Percentiles rank a stretch among this genome's conserved stretches.
phyloP scores from a whole-genome alignment of 2,329 filamentous ascomycete genomes.

The Tolypocladium paradoxum region DNA sequence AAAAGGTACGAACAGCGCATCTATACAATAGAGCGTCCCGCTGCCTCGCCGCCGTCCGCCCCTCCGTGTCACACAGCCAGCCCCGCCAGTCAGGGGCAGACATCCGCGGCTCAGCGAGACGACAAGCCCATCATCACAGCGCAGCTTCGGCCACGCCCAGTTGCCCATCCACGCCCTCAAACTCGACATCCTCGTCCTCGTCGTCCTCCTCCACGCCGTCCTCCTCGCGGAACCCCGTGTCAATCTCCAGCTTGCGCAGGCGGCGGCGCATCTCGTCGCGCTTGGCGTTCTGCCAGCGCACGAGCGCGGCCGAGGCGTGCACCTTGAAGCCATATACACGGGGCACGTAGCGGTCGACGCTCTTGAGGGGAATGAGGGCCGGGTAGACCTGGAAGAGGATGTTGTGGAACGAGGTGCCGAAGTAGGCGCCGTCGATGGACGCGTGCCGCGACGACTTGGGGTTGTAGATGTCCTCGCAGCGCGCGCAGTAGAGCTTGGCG shows the following conservation, averaged over 20 bases:
- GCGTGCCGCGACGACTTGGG: conserved; percentile 95
- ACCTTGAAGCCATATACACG: conserved; percentile 93
- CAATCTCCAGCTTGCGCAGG: conserved; percentile 59
- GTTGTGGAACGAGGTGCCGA: conserved; percentile 96
- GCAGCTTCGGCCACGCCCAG: conserved; percentile 15
- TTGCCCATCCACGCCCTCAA: conserved; percentile 24
- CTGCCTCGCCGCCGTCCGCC: neutral
- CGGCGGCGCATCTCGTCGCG: conserved; percentile 74
- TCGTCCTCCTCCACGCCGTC: conserved; percentile 48
- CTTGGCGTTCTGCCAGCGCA: conserved; percentile 80
- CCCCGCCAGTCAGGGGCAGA: neutral
- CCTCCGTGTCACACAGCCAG: neutral
- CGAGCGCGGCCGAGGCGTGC: conserved; percentile 76
- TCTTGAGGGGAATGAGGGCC: conserved; percentile 77
- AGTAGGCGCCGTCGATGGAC: conserved; percentile 93
- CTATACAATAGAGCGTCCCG: neutral
- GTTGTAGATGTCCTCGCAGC: conserved; percentile 98
- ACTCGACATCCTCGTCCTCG: conserved; percentile 36
- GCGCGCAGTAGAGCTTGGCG: conserved; percentile 93
- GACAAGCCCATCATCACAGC: conserved; percentile 2
- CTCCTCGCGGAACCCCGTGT: conserved; percentile 69
- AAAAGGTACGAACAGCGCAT: neutral
- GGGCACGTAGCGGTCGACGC: conserved; percentile 74
- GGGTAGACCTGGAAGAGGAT: conserved; percentile 99
- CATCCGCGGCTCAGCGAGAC: neutral